Conservation (phyloP, 2,329 filamentous ascomycete genomes). For the Penicillium hesseltinei region DNA sequence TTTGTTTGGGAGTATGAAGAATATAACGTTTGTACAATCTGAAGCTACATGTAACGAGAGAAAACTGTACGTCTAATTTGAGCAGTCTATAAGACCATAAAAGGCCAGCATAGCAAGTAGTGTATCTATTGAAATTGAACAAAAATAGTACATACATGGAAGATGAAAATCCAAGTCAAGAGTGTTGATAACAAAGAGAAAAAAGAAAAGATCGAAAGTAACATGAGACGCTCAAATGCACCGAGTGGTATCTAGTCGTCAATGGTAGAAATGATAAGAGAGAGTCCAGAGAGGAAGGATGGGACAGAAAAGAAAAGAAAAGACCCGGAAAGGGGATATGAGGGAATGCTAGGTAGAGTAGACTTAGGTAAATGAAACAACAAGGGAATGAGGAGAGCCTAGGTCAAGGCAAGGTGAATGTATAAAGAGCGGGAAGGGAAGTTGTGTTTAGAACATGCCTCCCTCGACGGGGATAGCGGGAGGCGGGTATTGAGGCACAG, state of each 20-base stretch:
- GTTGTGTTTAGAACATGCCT: conserved; percentile 38
- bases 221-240: conserved; percentile 28
- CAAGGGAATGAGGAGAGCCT: conserved; percentile 1
- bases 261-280: conserved; percentile 11
- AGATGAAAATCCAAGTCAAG: background rate
- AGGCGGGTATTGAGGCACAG: conserved; percentile 35
- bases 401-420: background rate
- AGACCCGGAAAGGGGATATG: background rate
- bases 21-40: background rate
- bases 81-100: background rate
- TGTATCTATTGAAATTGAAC: background rate
- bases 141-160: background rate
- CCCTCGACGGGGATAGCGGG: conserved; percentile 33
- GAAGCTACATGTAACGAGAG: background rate
- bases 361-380: conserved; percentile 7
- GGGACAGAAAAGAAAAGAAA: conserved; percentile 5
- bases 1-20: background rate
- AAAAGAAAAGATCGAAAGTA: conserved; percentile 8
- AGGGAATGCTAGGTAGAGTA: conserved; percentile 3
- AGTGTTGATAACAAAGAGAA: background rate
- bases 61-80: background rate
- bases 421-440: background rate
- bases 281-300: background rate
- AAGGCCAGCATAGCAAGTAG: background rate
- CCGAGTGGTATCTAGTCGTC: conserved; percentile 29